Evolutionary conservation across 306 rosid genomes (phyloP).

Genomic region (Malus sylvestris): DNA sequence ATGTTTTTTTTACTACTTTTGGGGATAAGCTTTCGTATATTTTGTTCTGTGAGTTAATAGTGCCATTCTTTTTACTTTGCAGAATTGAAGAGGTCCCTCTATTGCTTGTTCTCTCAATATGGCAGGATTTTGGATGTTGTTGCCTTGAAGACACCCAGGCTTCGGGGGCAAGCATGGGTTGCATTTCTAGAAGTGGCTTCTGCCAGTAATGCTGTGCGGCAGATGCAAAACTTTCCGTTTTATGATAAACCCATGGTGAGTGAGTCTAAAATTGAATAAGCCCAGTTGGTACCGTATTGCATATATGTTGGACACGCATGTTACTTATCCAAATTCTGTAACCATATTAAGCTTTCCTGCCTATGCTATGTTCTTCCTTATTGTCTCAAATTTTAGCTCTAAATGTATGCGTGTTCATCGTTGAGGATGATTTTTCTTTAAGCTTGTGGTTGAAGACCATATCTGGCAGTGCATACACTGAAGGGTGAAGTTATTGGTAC

Average conservation of each 20-base stretch:
- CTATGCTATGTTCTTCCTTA: not conserved
- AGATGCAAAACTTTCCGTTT: constrained; percentile 96
- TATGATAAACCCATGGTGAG: constrained; percentile 98
- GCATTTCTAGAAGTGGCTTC: constrained; percentile 92
- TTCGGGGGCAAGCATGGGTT: constrained; percentile 98
- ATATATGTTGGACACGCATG: constrained; percentile 1
- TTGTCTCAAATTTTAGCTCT: not conserved
- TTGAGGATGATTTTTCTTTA: not conserved
- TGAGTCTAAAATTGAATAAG: constrained; percentile 27
- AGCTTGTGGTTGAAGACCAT: not conserved
- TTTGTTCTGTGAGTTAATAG: not conserved
- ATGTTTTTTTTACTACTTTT: not conserved
- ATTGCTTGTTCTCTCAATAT: constrained; percentile 92
- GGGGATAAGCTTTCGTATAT: not conserved
- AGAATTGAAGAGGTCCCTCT: constrained; percentile 94
- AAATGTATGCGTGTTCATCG: not conserved
- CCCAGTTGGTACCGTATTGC: constrained; percentile 5
- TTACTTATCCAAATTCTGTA: not conserved
- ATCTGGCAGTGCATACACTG: not conserved
- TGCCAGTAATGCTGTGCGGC: constrained; percentile 98
- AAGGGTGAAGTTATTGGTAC: not conserved
- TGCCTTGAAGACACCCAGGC: constrained; percentile 85
- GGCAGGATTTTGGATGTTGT: constrained; percentile 92
- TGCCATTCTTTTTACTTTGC: constrained; percentile 1
- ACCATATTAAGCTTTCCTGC: not conserved